Conservation (phyloP, 805 yeast genomes). For the Candida hungchunana region DNA sequence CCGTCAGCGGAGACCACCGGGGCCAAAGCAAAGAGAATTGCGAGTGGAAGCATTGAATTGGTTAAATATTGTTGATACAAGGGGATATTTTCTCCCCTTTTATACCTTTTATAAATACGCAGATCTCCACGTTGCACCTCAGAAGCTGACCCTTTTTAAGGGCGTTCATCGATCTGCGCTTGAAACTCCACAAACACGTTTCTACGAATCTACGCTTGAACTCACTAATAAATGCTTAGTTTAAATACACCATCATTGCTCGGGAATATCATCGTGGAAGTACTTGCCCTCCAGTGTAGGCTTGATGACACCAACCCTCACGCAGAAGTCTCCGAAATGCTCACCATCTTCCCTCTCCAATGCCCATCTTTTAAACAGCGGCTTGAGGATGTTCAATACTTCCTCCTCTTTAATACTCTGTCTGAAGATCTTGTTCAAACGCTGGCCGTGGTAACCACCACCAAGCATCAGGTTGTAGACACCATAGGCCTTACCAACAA, state of each 20-base stretch:
- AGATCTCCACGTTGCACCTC: too few relatives aligned
- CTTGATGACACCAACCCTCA: slow-evolving; percentile 82
- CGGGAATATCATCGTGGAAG: slow-evolving; percentile 93
- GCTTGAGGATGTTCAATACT: slow-evolving; percentile 69
- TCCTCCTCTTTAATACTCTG: slow-evolving; percentile 90
- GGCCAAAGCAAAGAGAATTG: too few relatives aligned
- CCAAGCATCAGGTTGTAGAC: slow-evolving; percentile 93
- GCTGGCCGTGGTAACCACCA: slow-evolving; percentile 92
- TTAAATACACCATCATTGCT: slow-evolving; percentile 25
- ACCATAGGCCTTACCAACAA: slow-evolving; percentile 92
- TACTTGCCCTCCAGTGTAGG: slow-evolving; percentile 87
- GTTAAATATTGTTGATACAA: too few relatives aligned
- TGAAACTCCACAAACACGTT: too few relatives aligned
- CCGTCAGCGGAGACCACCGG: neutral
- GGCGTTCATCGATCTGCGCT: too few relatives aligned
- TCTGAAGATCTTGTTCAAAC: slow-evolving; percentile 84
- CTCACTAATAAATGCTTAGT: slow-evolving; percentile 4
- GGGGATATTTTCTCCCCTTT: too few relatives aligned
- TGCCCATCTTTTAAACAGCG: slow-evolving; percentile 92
- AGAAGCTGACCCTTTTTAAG: too few relatives aligned
- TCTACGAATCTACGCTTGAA: too few relatives aligned
- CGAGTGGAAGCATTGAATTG: too few relatives aligned
- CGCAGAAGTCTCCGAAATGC: slow-evolving; percentile 90
- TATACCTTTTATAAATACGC: too few relatives aligned
- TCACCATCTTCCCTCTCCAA: slow-evolving; percentile 87